Percentiles rank a stretch among this genome's conserved stretches.
Conservation (phyloP, 2,329 filamentous ascomycete genomes). For the Bertia moriformis region DNA sequence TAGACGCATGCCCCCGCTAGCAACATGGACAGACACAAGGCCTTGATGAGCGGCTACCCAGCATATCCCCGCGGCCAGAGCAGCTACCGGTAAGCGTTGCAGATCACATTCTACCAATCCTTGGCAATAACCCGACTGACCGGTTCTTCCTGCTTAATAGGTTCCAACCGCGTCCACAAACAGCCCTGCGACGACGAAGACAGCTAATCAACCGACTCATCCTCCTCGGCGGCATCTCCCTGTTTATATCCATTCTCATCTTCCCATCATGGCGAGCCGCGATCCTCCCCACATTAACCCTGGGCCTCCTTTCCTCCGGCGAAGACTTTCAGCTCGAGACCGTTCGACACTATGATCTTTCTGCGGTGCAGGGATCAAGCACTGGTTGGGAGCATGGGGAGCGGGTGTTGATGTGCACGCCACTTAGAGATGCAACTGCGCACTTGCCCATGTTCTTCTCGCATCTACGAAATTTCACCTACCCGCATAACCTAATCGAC, state of each 20-base stretch:
- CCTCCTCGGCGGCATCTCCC: conserved; percentile 27
- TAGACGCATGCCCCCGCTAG: too few relatives aligned
- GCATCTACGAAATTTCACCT: conserved; percentile 92
- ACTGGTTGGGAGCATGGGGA: conserved; percentile 94
- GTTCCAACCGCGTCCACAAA: conserved; percentile 44
- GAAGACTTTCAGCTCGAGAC: conserved; percentile 65
- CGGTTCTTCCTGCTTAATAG: conserved; percentile 16
- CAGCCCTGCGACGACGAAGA: conserved; percentile 35
- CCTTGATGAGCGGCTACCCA: conserved; percentile 36
- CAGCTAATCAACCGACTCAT: conserved; percentile 37
- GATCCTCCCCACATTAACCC: conserved; percentile 46
- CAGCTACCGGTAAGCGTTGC: too few relatives aligned
- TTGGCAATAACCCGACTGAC: conserved; percentile 17
- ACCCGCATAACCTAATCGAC: conserved; percentile 91
- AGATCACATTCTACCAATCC: conserved; percentile 40
- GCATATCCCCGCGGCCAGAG: conserved; percentile 34
- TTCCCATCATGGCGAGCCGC: conserved; percentile 42
- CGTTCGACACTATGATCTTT: conserved; percentile 90
- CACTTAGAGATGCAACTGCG: conserved; percentile 77
- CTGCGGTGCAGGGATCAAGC: conserved; percentile 78
- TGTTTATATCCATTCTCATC: conserved; percentile 38
- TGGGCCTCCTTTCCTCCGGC: conserved; percentile 57
- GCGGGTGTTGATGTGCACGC: conserved; percentile 85
- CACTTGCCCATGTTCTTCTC: conserved; percentile 97
- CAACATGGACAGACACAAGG: conserved; percentile 48